Evolutionary conservation across 768 basidiomycete genomes (phyloP).

Genomic region (Panaeolus papilionaceus): DNA sequence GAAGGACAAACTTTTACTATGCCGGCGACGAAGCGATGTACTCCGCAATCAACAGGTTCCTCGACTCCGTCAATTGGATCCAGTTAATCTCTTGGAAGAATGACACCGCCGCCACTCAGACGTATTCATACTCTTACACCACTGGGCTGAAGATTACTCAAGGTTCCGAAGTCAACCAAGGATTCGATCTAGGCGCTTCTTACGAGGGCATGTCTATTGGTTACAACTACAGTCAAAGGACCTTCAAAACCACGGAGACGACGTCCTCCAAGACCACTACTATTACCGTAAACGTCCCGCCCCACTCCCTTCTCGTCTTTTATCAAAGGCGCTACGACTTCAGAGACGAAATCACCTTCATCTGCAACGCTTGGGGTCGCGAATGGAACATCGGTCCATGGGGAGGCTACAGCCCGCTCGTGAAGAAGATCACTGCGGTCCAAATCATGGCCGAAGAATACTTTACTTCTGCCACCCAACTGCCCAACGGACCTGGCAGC

Average conservation of each 20-base stretch:
- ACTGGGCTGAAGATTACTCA: background rate
- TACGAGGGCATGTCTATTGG: conserved; percentile 7
- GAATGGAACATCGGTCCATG: background rate
- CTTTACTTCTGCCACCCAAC: background rate
- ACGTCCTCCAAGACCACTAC: background rate
- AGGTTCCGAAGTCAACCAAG: background rate
- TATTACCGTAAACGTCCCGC: background rate
- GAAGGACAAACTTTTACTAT: background rate
- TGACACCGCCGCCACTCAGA: background rate
- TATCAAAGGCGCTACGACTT: conserved; percentile 4
- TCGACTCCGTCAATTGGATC: background rate
- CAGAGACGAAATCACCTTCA: conserved; percentile 3
- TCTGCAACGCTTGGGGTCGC: background rate
- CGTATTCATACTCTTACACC: background rate
- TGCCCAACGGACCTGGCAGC: conserved; percentile 1
- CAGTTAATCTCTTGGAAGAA: background rate
- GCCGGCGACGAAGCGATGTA: background rate
- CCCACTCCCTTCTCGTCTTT: background rate
- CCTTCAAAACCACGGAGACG: background rate
- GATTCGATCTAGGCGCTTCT: conserved; percentile 1
- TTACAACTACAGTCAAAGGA: conserved; percentile 5
- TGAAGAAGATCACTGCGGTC: background rate
- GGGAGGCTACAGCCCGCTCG: background rate
- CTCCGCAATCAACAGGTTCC: background rate
- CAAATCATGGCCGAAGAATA: conserved; percentile 3